phyloP scores from a whole-genome alignment of 371 early-diverging fungal genomes.

The Lichtheimia hyalospora region DNA sequence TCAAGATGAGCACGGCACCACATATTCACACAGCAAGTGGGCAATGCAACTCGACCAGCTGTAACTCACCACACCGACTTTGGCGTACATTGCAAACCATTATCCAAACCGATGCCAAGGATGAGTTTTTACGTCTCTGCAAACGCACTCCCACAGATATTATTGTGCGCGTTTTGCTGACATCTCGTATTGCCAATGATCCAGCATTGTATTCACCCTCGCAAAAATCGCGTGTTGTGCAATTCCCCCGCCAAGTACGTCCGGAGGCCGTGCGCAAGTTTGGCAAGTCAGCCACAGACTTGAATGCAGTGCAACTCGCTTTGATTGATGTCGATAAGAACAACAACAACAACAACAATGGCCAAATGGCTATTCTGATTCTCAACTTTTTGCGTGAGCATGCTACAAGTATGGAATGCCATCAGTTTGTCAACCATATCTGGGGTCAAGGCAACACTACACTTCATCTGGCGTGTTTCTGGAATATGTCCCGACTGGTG shows the following conservation, averaged over 20 bases:
- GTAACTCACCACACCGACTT: slow-evolving; percentile 26
- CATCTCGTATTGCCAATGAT: slow-evolving; percentile 29
- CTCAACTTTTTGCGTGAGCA: slow-evolving; percentile 1
- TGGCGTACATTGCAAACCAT: slow-evolving; percentile 33
- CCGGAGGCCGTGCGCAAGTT: slow-evolving; percentile 24
- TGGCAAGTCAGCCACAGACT: slow-evolving; percentile 18
- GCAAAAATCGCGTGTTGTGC: slow-evolving; percentile 25
- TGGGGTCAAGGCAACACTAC: slow-evolving; percentile 36
- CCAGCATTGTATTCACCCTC: slow-evolving; percentile 26
- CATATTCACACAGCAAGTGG: slow-evolving; percentile 11
- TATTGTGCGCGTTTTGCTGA: slow-evolving; percentile 28
- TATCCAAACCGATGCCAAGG: slow-evolving; percentile 25
- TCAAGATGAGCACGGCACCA: no score
- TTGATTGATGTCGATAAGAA: slow-evolving; percentile 2
- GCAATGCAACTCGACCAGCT: slow-evolving; percentile 25
- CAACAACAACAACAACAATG: neutral
- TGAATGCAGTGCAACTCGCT: slow-evolving; percentile 23
- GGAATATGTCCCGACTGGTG: slow-evolving; percentile 69
- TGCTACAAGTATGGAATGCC: slow-evolving; percentile 16
- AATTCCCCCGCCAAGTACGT: slow-evolving; percentile 16
- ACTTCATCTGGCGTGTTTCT: slow-evolving; percentile 70
- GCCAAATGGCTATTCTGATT: neutral
- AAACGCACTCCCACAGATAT: slow-evolving; percentile 10
- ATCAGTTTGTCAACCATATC: slow-evolving; percentile 29
- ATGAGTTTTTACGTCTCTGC: slow-evolving; percentile 25